Conservation (phyloP, 257 asterid genomes). For the Fraxinus americana region DNA sequence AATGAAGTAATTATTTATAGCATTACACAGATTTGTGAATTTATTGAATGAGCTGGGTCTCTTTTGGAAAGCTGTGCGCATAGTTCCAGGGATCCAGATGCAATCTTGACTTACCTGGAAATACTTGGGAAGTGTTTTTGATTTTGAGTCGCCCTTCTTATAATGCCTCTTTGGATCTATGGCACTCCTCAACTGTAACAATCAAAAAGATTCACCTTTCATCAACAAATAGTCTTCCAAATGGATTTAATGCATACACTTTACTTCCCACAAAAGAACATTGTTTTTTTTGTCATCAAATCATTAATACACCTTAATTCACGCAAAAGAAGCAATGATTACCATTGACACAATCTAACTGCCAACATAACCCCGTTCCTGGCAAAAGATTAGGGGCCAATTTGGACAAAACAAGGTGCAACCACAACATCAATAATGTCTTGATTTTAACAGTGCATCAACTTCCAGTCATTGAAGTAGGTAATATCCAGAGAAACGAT, state of each 20-base stretch:
- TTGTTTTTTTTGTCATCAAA: too few species aligned
- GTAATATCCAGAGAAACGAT: too few species aligned
- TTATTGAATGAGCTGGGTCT: too few species aligned
- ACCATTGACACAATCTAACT: too few species aligned
- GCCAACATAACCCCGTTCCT: too few species aligned
- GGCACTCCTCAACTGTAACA: slow-evolving; percentile 67
- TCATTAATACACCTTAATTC: too few species aligned
- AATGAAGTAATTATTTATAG: slow-evolving; percentile 10
- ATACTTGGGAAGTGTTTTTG: slow-evolving; percentile 80
- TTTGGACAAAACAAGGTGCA: too few species aligned
- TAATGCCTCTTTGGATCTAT: slow-evolving; percentile 84
- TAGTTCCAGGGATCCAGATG: not conserved
- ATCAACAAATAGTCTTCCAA: slow-evolving; percentile 9
- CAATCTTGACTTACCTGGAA: slow-evolving; percentile 66
- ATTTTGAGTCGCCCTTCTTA: slow-evolving; percentile 73
- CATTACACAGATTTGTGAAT: not conserved
- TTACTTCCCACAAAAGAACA: not conserved
- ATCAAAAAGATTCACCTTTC: slow-evolving; percentile 15
- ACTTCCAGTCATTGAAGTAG: not conserved
- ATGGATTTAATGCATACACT: not conserved
- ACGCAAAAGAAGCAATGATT: too few species aligned
- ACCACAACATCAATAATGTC: too few species aligned
- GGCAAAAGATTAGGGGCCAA: too few species aligned
- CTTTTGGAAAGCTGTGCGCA: too few species aligned
- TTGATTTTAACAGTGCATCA: not conserved